phyloP scores from a whole-genome alignment of 116 monocot species.

The Papilionanthe hybrid region DNA sequence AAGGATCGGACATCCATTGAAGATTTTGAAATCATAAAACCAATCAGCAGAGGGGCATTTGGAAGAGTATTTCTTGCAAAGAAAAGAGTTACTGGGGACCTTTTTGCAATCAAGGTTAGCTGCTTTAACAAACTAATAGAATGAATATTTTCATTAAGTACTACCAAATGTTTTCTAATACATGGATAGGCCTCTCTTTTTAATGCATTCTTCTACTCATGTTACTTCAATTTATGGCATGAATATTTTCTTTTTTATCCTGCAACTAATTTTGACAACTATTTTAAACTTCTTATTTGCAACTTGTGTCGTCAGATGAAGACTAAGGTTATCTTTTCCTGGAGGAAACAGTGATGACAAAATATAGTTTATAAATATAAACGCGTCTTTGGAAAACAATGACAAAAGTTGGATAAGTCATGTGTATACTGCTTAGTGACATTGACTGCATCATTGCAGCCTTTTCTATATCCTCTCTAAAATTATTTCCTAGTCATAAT shows the following conservation, averaged over 20 bases:
- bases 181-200: not conserved
- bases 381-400: too few relatives aligned
- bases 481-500: too few relatives aligned
- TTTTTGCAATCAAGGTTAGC: slow-evolving; percentile 92
- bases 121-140: not conserved
- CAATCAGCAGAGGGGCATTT: slow-evolving; percentile 96
- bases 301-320: too few relatives aligned
- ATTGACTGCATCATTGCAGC: too few relatives aligned
- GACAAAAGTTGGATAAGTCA: too few relatives aligned
- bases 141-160: not conserved
- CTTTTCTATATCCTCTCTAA: too few relatives aligned
- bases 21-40: slow-evolving; percentile 99
- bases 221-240: not conserved
- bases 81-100: slow-evolving; percentile 88
- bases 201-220: not conserved
- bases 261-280: too few relatives aligned
- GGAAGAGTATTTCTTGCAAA: slow-evolving; percentile 98
- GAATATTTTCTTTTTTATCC: not conserved
- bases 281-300: too few relatives aligned
- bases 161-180: not conserved
- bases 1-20: slow-evolving; percentile 96
- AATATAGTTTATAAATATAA: too few relatives aligned
- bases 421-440: too few relatives aligned
- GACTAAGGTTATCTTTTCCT: too few relatives aligned
- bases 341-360: too few relatives aligned